Conservation (phyloP, 2,329 filamentous ascomycete genomes). For the Colletotrichum sojae region DNA sequence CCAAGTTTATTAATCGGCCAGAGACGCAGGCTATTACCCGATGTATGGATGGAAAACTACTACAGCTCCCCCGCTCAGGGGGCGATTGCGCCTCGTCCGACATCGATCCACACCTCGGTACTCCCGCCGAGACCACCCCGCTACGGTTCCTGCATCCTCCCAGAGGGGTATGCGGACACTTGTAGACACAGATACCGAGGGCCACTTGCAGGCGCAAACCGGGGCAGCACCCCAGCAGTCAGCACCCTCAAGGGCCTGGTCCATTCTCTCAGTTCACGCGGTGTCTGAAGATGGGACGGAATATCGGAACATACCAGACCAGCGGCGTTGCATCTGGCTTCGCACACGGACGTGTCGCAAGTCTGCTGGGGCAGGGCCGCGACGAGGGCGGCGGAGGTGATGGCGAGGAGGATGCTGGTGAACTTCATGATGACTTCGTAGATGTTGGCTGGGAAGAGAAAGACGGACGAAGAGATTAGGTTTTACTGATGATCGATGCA, state of each 20-base stretch:
- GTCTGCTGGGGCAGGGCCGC: constrained; percentile 1
- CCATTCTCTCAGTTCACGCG: neutral
- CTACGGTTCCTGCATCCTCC: no score
- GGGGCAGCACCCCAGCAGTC: constrained; percentile 2
- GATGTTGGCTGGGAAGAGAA: neutral
- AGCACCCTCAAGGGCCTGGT: neutral
- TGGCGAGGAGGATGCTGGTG: neutral
- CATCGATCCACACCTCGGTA: no score
- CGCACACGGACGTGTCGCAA: constrained; percentile 4
- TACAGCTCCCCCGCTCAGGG: no score
- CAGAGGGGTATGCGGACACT: no score
- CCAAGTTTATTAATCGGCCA: no score
- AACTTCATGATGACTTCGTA: neutral
- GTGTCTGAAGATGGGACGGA: neutral
- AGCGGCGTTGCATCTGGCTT: neutral
- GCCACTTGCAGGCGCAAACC: neutral
- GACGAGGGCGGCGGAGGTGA: neutral
- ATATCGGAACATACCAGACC: neutral
- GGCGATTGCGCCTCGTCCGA: no score
- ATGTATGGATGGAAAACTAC: no score
- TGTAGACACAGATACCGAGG: neutral
- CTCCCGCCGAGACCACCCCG: no score
- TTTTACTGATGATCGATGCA: no score
- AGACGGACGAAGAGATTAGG: neutral
- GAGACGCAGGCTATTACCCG: no score